Percentiles rank a stretch among this genome's conserved stretches.
Conservation (phyloP, 257 asterid genomes). For the Eucommia ulmoides region DNA sequence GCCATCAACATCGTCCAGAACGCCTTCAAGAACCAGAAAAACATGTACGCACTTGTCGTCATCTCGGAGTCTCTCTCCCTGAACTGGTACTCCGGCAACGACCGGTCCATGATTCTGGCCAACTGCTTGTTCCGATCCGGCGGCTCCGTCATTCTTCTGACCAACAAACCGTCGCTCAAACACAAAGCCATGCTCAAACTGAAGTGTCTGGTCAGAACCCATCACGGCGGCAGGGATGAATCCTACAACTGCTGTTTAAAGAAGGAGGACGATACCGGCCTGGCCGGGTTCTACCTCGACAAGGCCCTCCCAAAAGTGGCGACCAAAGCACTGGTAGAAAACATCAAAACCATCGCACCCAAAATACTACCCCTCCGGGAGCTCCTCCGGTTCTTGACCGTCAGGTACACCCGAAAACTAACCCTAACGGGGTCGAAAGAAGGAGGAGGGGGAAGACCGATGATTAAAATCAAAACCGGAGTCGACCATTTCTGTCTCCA, state of each 20-base stretch:
- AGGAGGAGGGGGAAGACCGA: slow-evolving; percentile 21
- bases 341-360: slow-evolving; percentile 53
- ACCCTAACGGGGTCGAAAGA: slow-evolving; percentile 18
- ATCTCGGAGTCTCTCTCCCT: slow-evolving; percentile 68
- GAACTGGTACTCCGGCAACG: slow-evolving; percentile 73
- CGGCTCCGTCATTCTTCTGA: slow-evolving; percentile 56
- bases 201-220: slow-evolving; percentile 52
- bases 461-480: slow-evolving; percentile 49
- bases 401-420: slow-evolving; percentile 13
- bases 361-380: slow-evolving; percentile 54
- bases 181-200: slow-evolving; percentile 45
- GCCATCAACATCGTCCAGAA: slow-evolving; percentile 42
- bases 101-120: slow-evolving; percentile 77
- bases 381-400: slow-evolving; percentile 31
- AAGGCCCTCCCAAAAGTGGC: slow-evolving; percentile 74
- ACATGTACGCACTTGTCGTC: slow-evolving; percentile 41
- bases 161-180: slow-evolving; percentile 31
- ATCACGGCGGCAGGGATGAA: slow-evolving; percentile 64
- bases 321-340: slow-evolving; percentile 65
- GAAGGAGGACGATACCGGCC: slow-evolving; percentile 52
- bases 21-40: slow-evolving; percentile 26
- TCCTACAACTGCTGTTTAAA: slow-evolving; percentile 59
- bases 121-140: slow-evolving; percentile 74
- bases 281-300: slow-evolving; percentile 53
- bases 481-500: slow-evolving; percentile 86